A percentile compares a stretch with the other conserved stretches of the same genome.
Evolutionary conservation across 140 eudicot species (phyloP).

Genomic region (Anethum foeniculum): DNA sequence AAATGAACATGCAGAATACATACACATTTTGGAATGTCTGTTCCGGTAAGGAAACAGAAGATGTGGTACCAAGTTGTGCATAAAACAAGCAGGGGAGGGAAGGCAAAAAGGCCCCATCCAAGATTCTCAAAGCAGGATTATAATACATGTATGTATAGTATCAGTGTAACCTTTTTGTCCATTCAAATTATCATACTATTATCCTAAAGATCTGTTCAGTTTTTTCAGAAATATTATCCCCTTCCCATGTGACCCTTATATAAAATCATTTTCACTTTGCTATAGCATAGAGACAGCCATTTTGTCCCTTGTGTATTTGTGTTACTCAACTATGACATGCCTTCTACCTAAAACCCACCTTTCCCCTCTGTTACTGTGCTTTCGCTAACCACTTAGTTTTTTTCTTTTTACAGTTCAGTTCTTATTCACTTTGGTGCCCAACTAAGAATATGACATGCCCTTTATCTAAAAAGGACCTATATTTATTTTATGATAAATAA

Average conservation of each 20-base stretch:
- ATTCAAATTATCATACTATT: conserved; percentile 2
- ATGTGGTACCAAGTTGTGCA: conserved; percentile 7
- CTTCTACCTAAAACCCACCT: not conserved
- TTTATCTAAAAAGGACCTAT: too few species aligned
- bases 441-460: too few species aligned
- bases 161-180: conserved; percentile 4
- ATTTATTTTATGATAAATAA: too few species aligned
- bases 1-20: not conserved
- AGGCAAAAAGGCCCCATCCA: conserved; percentile 2
- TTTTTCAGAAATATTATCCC: conserved; percentile 7
- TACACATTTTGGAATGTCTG: not conserved
- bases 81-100: not conserved
- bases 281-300: not conserved
- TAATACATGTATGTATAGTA: not conserved
- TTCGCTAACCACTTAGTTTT: not conserved
- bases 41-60: not conserved
- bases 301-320: not conserved
- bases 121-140: not conserved
- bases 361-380: not conserved
- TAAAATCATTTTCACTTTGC: conserved; percentile 1
- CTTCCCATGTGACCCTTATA: conserved; percentile 10
- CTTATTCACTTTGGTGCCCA: too few species aligned
- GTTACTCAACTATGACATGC: not conserved
- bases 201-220: not conserved
- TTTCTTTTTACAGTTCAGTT: not conserved